Percentiles rank a stretch among this genome's conserved stretches.
phyloP scores from a whole-genome alignment of 2,329 filamentous ascomycete genomes.

The Aspergillus sp. region DNA sequence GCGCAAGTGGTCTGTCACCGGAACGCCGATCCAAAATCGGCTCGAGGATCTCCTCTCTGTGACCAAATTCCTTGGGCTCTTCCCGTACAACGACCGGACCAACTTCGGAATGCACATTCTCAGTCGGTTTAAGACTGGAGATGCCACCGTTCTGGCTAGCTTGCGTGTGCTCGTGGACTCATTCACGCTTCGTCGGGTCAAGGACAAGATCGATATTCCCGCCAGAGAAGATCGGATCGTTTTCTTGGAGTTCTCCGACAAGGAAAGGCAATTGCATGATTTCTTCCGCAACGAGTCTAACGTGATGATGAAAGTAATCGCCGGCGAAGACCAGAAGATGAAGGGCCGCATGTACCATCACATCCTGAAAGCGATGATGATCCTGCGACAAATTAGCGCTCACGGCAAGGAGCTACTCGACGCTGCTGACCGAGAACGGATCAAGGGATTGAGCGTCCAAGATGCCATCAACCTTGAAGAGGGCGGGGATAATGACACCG shows the following conservation, averaged over 20 bases:
- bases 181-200: slow-evolving; percentile 87
- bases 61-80: slow-evolving; percentile 78
- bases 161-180: slow-evolving; percentile 87
- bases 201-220: slow-evolving; percentile 85
- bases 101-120: slow-evolving; percentile 80
- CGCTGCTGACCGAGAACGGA: slow-evolving; percentile 74
- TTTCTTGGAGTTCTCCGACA: slow-evolving; percentile 69
- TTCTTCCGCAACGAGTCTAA: slow-evolving; percentile 80
- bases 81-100: slow-evolving; percentile 76
- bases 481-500: slow-evolving; percentile 59
- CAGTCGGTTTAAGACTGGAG: slow-evolving; percentile 80
- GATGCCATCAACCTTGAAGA: slow-evolving; percentile 89
- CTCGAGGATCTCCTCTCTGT: slow-evolving; percentile 86
- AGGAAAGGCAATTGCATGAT: slow-evolving; percentile 77
- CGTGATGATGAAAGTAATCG: slow-evolving; percentile 75
- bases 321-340: slow-evolving; percentile 62
- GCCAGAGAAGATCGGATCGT: slow-evolving; percentile 70
- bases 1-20: slow-evolving; percentile 94
- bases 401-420: slow-evolving; percentile 90
- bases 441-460: slow-evolving; percentile 78
- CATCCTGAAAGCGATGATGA: slow-evolving; percentile 86
- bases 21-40: slow-evolving; percentile 91
- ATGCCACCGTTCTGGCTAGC: slow-evolving; percentile 75
- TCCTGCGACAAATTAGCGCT: slow-evolving; percentile 85
- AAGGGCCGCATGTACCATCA: slow-evolving; percentile 90